Evolutionary conservation across 2,329 filamentous ascomycete genomes (phyloP).

Genomic region (Cladosporium sphaerospermum): DNA sequence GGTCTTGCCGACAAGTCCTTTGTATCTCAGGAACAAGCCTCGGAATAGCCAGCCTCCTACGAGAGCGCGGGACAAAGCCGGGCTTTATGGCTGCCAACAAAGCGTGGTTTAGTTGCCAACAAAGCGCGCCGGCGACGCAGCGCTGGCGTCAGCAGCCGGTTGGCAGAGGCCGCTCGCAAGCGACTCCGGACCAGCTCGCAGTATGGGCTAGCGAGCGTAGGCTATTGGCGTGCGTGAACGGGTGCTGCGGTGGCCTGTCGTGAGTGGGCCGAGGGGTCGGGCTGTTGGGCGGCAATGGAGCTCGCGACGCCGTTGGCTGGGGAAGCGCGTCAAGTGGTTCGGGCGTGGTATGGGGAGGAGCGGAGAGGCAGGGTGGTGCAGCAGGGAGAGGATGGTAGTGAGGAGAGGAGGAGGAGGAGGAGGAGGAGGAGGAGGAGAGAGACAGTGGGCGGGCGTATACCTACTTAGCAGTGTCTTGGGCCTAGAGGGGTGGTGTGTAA

Average conservation of each 20-base stretch:
- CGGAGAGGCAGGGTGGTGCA: no score
- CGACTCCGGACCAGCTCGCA: not conserved
- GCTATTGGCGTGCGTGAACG: conserved; percentile 5
- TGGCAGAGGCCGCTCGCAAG: not conserved
- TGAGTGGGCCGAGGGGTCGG: conserved; percentile 4
- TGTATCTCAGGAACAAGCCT: conserved; percentile 3
- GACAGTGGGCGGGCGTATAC: no score
- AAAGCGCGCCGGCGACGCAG: conserved; percentile 1
- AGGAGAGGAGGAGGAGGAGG: no score
- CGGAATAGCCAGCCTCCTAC: conserved; percentile 6
- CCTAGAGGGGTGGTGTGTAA: no score
- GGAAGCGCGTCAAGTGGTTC: conserved; percentile 1
- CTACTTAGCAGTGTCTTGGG: no score
- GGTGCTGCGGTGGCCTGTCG: conserved; percentile 6
- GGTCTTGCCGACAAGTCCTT: conserved; percentile 7
- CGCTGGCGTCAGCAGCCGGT: conserved; percentile 1
- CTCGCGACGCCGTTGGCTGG: conserved; percentile 3
- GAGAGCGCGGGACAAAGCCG: not conserved
- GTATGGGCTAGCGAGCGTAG: conserved; percentile 3
- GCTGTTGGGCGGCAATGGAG: not conserved
- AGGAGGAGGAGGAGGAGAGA: no score
- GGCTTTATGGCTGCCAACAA: not conserved
- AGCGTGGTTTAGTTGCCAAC: conserved; percentile 2
- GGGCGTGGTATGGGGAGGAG: no score
- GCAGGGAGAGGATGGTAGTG: no score